These are phyloP conservation scores for Takakia lepidozioides DNA, from an alignment of 225 moss, liverwort and hornwort genomes.

Conservation along the genomic window DNA sequence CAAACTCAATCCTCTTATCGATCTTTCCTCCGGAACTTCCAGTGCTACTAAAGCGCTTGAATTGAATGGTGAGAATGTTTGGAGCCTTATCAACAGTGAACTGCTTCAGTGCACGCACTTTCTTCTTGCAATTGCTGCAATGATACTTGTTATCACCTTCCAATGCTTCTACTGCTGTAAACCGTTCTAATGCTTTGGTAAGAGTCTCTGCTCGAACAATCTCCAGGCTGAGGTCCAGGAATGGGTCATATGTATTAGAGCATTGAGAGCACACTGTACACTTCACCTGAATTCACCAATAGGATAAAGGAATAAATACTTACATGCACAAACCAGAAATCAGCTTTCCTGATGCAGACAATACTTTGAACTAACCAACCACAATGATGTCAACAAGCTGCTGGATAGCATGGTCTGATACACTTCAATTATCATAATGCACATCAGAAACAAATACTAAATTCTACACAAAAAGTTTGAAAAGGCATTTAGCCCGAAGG, in stretches of 20 bases:
- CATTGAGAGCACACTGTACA: slow-evolving; percentile 81
- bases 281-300: slow-evolving; percentile 62
- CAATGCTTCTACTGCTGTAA: slow-evolving; percentile 88
- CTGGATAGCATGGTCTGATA: too few species aligned
- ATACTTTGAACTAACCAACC: too few species aligned
- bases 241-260: slow-evolving; percentile 88
- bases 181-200: slow-evolving; percentile 75
- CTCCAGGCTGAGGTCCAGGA: slow-evolving; percentile 85
- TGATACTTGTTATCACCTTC: slow-evolving; percentile 96
- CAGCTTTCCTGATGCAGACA: too few species aligned
- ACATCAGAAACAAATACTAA: not conserved
- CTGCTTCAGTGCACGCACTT: slow-evolving; percentile 81
- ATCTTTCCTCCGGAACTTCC: slow-evolving; percentile 79
- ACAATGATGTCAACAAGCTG: too few species aligned
- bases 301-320: too few species aligned
- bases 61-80: slow-evolving; percentile 82
- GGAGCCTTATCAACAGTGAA: slow-evolving; percentile 86
- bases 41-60: slow-evolving; percentile 82
- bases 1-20: slow-evolving; percentile 96
- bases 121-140: slow-evolving; percentile 75
- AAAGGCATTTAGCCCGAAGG: too few species aligned
- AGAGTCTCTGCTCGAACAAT: slow-evolving; percentile 86
- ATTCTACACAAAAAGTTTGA: not conserved
- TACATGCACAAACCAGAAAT: too few species aligned
- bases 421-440: not conserved